Base-by-base conservation (phyloP, 2,329 filamentous ascomycete genomes). In the Exophiala xenobiotica region DNA sequence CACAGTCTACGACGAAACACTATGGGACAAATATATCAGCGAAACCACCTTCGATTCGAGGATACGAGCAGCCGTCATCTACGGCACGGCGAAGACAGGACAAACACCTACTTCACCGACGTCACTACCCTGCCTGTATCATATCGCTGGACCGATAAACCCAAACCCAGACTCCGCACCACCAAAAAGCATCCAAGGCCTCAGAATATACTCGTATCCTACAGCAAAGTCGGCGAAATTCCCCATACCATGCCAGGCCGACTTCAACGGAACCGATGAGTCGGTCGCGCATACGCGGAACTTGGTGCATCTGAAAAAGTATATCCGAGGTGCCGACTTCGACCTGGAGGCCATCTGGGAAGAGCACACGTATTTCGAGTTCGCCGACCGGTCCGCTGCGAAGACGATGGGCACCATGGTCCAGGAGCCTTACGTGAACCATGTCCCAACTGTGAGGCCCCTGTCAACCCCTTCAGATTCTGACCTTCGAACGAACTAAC, bases 321-420 rank as follows among this genome's bases (percentile, higher is more conserved):
- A 78, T 1, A 69, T 86, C 2, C 71, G 72, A 0, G 87, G 86
- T 0, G 86, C 87, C 0, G 79, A 76, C 54, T 89, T 90, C 62
- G 85, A 90, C 58, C 78, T 91, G 6, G 88, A 91, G 64, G 77
- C 78, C 1, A 83, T 90, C 42, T 92, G 87, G 87, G 86, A 90
- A 6, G 86, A 90, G 67, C 87, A 92, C 65, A 87, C 84, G 0
- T 76, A 77, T 37, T 86, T 79, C 59, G 86, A 90, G 64, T 91
- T 91, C 64, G 80, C 68, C 1, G 80, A 83, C 49, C 77, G 86
- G 8, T 81, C 80, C 2, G 86, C 89, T 0, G 81, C 82, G 55
- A 79, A 82, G 57, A 91, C 87, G 0, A 90, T 91, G 87, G 76
- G 75, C n/a, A 90, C 87, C 0, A 90, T 91, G 87, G 86, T 90